A percentile compares a stretch with the other conserved stretches of the same genome.
phyloP scores from a whole-genome alignment of 2,329 filamentous ascomycete genomes.

The Trichophyton verrucosum region DNA sequence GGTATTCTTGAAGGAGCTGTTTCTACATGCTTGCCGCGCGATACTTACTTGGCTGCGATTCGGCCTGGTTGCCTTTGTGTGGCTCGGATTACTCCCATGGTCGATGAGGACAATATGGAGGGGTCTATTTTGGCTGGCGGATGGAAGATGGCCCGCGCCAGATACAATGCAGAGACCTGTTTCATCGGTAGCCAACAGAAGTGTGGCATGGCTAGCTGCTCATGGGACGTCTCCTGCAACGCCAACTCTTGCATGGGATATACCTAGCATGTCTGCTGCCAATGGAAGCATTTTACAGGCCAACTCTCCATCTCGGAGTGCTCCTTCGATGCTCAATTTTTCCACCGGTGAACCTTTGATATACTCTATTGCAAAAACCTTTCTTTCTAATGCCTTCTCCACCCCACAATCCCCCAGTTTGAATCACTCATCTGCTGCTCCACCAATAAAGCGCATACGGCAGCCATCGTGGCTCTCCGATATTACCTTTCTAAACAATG shows the following conservation, averaged over 20 bases:
- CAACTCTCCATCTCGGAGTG: slow-evolving; percentile 22
- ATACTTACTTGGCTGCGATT: slow-evolving; percentile 67
- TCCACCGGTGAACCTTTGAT: slow-evolving; percentile 34
- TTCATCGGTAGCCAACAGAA: slow-evolving; percentile 12
- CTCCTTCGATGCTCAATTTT: slow-evolving; percentile 32
- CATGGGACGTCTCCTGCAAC: slow-evolving; percentile 19
- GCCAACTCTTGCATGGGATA: slow-evolving; percentile 15
- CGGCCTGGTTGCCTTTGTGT: slow-evolving; percentile 67
- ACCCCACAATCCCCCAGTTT: slow-evolving; percentile 20
- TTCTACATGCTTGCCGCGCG: slow-evolving; percentile 59
- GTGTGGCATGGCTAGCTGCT: slow-evolving; percentile 16
- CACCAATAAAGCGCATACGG: slow-evolving; percentile 24
- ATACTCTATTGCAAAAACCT: slow-evolving; percentile 35
- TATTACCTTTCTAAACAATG: slow-evolving; percentile 40
- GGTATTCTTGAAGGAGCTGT: slow-evolving; percentile 68
- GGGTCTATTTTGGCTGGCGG: slow-evolving; percentile 85
- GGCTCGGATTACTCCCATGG: slow-evolving; percentile 80
- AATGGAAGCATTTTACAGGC: slow-evolving; percentile 18
- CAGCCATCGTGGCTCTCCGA: slow-evolving; percentile 46
- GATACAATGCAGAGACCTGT: slow-evolving; percentile 17
- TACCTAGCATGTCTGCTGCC: slow-evolving; percentile 15
- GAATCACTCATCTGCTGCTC: slow-evolving; percentile 16
- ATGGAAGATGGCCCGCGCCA: slow-evolving; percentile 50
- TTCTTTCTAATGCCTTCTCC: slow-evolving; percentile 26
- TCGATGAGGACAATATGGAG: slow-evolving; percentile 87